Percentiles rank a stretch among this genome's conserved stretches.
These are phyloP conservation scores for Rhizopogon salebrosus DNA, from an alignment of 768 basidiomycete genomes.

Conservation along the genomic window DNA sequence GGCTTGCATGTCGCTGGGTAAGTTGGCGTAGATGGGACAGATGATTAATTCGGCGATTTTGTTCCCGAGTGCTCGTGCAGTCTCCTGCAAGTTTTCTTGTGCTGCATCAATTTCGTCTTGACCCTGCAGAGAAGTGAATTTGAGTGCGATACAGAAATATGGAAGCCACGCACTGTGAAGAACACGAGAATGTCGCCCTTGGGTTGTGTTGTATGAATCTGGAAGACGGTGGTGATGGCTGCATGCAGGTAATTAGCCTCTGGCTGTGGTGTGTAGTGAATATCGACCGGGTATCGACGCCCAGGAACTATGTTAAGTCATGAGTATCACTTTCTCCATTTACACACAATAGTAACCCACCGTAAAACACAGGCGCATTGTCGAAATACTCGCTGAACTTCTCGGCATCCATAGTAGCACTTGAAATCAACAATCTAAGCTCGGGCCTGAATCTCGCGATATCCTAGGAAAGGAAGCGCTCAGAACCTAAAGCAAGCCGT, in stretches of 20 bases:
- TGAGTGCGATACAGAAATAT: not conserved
- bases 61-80: conserved; percentile 89
- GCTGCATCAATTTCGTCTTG: conserved; percentile 99
- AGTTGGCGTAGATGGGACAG: conserved; percentile 96
- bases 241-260: conserved; percentile 99
- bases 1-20: conserved; percentile 99
- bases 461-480: conserved; percentile 50
- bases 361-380: conserved; percentile 89
- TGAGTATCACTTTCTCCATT: conserved; percentile 3
- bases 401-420: conserved; percentile 95
- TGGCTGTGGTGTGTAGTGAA: conserved; percentile 98
- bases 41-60: conserved; percentile 92
- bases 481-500: conserved; percentile 19
- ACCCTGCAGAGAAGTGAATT: conserved; percentile 40
- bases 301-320: conserved; percentile 71
- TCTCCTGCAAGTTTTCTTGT: conserved; percentile 94
- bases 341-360: conserved; percentile 36
- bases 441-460: conserved; percentile 96
- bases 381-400: conserved; percentile 99
- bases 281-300: conserved; percentile 94
- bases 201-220: conserved; percentile 98
- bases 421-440: conserved; percentile 87
- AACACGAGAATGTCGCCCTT: conserved; percentile 98
- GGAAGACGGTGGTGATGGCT: conserved; percentile 97
- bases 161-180: conserved; percentile 62